Evolutionary conservation across 345 rosid genomes (phyloP), one percentile per base, ranked within the genome.

Genomic region (Excoecaria cochinchinensis): DNA sequence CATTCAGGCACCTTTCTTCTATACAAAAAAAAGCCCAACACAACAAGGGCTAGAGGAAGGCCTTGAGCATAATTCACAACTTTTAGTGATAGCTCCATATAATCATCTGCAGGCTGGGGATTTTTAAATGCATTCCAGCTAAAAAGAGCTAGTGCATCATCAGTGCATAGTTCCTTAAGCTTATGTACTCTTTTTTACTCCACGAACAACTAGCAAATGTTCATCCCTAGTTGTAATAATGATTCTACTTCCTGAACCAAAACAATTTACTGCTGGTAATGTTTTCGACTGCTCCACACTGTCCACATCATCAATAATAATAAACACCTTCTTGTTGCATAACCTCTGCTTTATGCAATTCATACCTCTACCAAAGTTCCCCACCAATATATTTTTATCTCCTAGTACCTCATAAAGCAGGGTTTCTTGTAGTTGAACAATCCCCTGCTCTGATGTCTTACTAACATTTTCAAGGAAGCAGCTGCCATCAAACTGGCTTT

Each of bases 41-140:
- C 78, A 13, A 57, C 78, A 44, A 75, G 78, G 57, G 73, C 78
- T 68, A 75, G 22, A 0, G 78, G 78, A 47, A 75, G 72, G 4
- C 78, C 78, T 0, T 57, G 17, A 4, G 73, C 73, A 60, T 75
- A 75, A 31, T 25, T 68, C 51, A 75, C 48, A 16, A 58, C 8
- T 9, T 19, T 13, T 5, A 0, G 4, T 3, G 73, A 46, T 11
- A 56, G 66, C 14, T 67, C 12, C 31, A 13, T 3, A 19, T 67
- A 60, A 31, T 24, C 50, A 1, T 68, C 73, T 10, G 66, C 6
- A 46, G 73, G 67, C 8, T 67, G 67, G 36, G 44, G 21, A 6
- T 48, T 52, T 42, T 47, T 67, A 51, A 68, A 75, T 24, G 78
- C 72, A 57, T 75, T 31, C 73, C 67, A 48, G 39, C 73, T 46